Conservation (phyloP, 2,329 filamentous ascomycete species). For the Thelonectria rubi region DNA sequence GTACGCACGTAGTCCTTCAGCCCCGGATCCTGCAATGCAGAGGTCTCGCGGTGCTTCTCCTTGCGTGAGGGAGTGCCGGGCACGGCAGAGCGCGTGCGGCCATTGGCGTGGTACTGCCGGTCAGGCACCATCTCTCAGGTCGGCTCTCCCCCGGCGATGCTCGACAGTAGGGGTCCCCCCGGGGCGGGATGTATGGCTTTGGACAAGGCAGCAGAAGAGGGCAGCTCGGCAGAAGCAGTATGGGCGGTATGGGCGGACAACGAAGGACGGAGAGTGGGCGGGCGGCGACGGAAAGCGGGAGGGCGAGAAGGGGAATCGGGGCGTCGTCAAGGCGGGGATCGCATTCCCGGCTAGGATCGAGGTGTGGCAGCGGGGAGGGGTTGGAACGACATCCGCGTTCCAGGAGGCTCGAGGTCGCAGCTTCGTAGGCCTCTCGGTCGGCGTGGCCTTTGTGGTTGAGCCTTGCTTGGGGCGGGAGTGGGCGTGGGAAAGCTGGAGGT, state of each 20-base stretch:
- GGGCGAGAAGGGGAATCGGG: constrained; percentile 21
- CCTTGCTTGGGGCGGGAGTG: constrained; percentile 2
- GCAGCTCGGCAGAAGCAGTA: not conserved
- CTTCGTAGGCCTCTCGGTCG: constrained; percentile 2
- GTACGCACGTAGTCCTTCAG: constrained; percentile 80
- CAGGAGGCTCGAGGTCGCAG: constrained; percentile 14
- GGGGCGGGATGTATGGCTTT: constrained; percentile 14
- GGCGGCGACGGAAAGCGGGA: constrained; percentile 11
- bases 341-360: constrained; percentile 42
- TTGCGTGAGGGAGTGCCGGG: constrained; percentile 70
- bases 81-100: constrained; percentile 53
- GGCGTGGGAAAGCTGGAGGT: constrained; percentile 10
- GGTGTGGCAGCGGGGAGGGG: constrained; percentile 26
- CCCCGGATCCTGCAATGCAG: constrained; percentile 77
- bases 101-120: constrained; percentile 53
- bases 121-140: constrained; percentile 45
- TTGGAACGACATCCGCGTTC: constrained; percentile 39
- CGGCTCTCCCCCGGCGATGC: constrained; percentile 27
- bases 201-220: not conserved
- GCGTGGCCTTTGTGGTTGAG: not conserved
- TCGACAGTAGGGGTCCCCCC: constrained; percentile 19
- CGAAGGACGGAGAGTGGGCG: constrained; percentile 16
- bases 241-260: not conserved
- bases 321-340: constrained; percentile 34
- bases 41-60: constrained; percentile 68